Evolutionary conservation across 2,329 filamentous ascomycete genomes (phyloP).

Genomic region (Cladorrhinum sp.): DNA sequence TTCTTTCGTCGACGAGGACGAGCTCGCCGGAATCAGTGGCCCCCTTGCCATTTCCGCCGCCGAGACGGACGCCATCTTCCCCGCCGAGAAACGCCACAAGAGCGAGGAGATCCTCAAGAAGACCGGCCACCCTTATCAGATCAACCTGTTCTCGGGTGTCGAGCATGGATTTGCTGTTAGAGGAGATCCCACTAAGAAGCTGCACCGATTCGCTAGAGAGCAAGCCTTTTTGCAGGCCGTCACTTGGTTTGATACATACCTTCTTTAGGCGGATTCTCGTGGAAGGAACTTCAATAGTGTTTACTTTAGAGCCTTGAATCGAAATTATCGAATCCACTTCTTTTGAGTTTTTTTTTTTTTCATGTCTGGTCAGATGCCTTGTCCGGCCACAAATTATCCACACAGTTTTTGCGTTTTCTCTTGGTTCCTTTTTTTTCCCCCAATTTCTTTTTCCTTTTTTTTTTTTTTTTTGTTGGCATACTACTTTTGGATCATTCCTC

Average conservation of each 20-base stretch:
- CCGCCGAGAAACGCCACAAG: constrained; percentile 59
- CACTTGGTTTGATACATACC: constrained; percentile 68
- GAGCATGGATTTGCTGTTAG: constrained; percentile 74
- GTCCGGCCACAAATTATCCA: no score
- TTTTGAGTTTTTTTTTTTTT: no score
- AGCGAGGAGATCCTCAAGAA: constrained; percentile 61
- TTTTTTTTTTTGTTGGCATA: no score
- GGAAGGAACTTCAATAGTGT: constrained; percentile 10
- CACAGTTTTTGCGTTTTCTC: no score
- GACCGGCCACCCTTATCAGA: constrained; percentile 64
- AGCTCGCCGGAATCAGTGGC: constrained; percentile 62
- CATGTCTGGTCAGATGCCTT: no score
- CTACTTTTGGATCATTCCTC: no score
- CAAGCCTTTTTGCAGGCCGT: constrained; percentile 77
- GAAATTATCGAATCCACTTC: no score
- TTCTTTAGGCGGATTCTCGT: no score
- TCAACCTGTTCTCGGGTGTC: constrained; percentile 70
- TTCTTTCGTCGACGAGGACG: constrained; percentile 66
- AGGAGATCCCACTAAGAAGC: constrained; percentile 55
- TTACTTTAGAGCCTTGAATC: not conserved
- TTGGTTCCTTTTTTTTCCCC: no score
- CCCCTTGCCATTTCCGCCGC: constrained; percentile 65
- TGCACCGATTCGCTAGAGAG: constrained; percentile 70
- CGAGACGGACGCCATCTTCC: constrained; percentile 65
- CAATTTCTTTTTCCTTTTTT: no score